Percentiles rank a stretch among this genome's conserved stretches.
Conservation (phyloP, 345 rosid genomes). For the Rhodomyrtus tomentosa region DNA sequence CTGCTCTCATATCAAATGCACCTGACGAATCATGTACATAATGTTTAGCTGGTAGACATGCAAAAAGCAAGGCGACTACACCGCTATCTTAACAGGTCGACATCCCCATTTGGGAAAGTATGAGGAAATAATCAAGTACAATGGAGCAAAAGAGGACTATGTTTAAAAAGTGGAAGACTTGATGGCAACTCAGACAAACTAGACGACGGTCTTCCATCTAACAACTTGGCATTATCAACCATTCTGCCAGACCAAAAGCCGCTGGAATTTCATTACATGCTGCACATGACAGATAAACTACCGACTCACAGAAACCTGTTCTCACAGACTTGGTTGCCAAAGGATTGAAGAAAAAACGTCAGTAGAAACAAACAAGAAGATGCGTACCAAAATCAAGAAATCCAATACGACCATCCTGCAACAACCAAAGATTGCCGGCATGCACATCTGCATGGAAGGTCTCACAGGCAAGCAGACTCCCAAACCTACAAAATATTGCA, state of each 20-base stretch:
- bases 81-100: not conserved
- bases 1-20: not conserved
- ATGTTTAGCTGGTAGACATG: not conserved
- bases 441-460: conserved; percentile 98
- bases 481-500: conserved; percentile 53
- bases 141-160: not conserved
- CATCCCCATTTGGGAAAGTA: not conserved
- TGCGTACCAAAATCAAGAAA: conserved; percentile 91
- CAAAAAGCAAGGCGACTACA: not conserved
- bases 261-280: not conserved
- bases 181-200: not conserved
- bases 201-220: not conserved
- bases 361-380: not conserved
- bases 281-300: not conserved
- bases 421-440: conserved; percentile 90
- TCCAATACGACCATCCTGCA: conserved; percentile 94
- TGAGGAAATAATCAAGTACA: not conserved
- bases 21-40: not conserved
- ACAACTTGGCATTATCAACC: not conserved
- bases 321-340: not conserved
- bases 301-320: not conserved
- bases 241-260: not conserved
- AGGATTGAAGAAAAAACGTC: not conserved
- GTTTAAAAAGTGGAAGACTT: not conserved
- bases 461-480: conserved; percentile 92